Conservation (phyloP, 331 rosid genomes). For the Erythrophleum ivorense region DNA sequence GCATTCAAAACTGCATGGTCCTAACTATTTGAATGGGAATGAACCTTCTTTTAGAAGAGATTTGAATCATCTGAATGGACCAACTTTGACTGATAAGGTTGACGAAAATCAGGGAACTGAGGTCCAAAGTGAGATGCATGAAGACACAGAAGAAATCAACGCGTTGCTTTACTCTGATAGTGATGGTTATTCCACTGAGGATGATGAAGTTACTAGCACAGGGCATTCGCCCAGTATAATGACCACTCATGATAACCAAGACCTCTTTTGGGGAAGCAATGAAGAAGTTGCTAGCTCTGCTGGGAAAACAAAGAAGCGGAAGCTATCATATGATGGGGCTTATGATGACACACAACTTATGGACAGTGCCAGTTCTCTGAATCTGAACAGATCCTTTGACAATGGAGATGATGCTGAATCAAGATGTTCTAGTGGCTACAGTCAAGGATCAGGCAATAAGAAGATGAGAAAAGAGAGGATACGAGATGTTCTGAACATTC, state of each 20-base stretch:
- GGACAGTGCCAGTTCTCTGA: constrained; percentile 76
- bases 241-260: constrained; percentile 59
- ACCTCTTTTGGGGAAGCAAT: constrained; percentile 13
- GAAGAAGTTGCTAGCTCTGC: constrained; percentile 78
- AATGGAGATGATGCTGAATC: constrained; percentile 70
- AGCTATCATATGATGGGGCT: constrained; percentile 50
- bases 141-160: constrained; percentile 91
- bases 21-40: constrained; percentile 41
- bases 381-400: constrained; percentile 45
- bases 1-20: constrained; percentile 48
- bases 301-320: constrained; percentile 68
- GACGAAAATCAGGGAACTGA: constrained; percentile 52
- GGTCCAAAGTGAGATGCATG: constrained; percentile 86
- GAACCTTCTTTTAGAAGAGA: constrained; percentile 44
- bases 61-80: constrained; percentile 48
- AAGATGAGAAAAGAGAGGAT: constrained; percentile 76
- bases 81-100: constrained; percentile 51
- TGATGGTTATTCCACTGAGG: constrained; percentile 63
- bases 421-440: constrained; percentile 59
- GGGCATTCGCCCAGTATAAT: constrained; percentile 88
- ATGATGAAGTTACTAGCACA: constrained; percentile 96
- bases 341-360: constrained; percentile 41
- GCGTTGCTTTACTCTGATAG: constrained; percentile 91
- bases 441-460: constrained; percentile 52
- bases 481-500: constrained; percentile 65